phyloP scores from a whole-genome alignment of 75 land plant species.

The Cunninghamia lanceolata region DNA sequence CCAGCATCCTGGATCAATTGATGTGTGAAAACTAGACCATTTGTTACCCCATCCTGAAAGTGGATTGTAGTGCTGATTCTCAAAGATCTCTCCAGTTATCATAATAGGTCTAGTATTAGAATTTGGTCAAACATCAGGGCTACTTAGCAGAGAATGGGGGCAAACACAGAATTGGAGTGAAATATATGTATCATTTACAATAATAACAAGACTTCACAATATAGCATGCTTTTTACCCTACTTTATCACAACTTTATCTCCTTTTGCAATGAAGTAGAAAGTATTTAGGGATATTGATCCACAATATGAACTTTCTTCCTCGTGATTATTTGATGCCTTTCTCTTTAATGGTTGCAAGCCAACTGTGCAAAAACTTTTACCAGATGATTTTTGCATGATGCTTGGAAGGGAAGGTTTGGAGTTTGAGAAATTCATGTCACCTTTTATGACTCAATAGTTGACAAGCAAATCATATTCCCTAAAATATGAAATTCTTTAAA shows the following conservation, averaged over 20 bases:
- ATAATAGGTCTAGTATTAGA: conserved; percentile 11
- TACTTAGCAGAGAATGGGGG: conserved; percentile 34
- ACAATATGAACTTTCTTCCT: conserved; percentile 10
- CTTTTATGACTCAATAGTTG: too few species aligned
- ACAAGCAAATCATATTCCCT: too few species aligned
- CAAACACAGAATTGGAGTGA: conserved; percentile 66
- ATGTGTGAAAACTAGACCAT: conserved; percentile 40
- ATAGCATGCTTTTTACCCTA: conserved; percentile 76
- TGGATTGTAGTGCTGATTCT: conserved; percentile 78
- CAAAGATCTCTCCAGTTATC: conserved; percentile 59
- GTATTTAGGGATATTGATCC: conserved; percentile 45
- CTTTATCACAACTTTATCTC: conserved; percentile 54
- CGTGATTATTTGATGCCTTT: not conserved
- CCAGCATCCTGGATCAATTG: conserved; percentile 75
- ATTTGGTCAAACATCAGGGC: conserved; percentile 17
- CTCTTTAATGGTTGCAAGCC: conserved; percentile 1
- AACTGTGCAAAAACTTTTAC: not conserved
- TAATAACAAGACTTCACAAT: conserved; percentile 69
- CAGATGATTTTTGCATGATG: not conserved
- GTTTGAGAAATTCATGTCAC: conserved; percentile 25
- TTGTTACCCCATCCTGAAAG: conserved; percentile 77
- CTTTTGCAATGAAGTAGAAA: conserved; percentile 38
- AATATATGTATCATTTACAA: conserved; percentile 73
- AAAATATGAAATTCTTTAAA: too few species aligned
- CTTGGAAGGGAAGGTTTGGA: not conserved